Evolutionary conservation across 2,329 filamentous ascomycete species (phyloP).

Genomic region (Botryotinia convoluta): DNA sequence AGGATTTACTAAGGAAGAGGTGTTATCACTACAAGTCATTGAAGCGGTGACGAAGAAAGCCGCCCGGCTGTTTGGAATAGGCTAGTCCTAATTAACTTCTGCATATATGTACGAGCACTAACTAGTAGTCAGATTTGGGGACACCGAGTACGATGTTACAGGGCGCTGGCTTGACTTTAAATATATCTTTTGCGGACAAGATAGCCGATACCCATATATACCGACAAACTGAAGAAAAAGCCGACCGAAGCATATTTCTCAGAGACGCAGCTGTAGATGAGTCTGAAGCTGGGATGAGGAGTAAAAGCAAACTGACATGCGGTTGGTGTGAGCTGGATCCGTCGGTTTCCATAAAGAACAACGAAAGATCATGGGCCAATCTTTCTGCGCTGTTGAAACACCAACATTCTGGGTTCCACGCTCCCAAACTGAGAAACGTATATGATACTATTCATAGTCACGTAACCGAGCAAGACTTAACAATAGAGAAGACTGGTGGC

Average conservation of each 20-base stretch:
- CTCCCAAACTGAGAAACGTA: not conserved
- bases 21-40: not conserved
- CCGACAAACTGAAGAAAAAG: not conserved
- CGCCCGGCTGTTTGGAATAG: not conserved
- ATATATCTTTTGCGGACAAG: not conserved
- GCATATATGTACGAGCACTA: too few relatives aligned
- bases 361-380: not conserved
- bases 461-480: not conserved
- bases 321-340: not conserved
- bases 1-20: not conserved
- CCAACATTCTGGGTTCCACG: not conserved
- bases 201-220: not conserved
- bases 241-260: not conserved
- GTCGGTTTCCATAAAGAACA: not conserved
- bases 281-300: not conserved
- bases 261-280: not conserved
- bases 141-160: not conserved
- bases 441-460: too few relatives aligned
- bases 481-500: not conserved
- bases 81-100: too few relatives aligned
- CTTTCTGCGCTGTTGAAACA: not conserved
- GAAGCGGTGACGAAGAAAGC: not conserved
- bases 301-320: not conserved
- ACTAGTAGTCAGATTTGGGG: not conserved
- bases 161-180: not conserved